phyloP scores from a whole-genome alignment of 2,329 filamentous ascomycete species.

The Huntiella savannae region DNA sequence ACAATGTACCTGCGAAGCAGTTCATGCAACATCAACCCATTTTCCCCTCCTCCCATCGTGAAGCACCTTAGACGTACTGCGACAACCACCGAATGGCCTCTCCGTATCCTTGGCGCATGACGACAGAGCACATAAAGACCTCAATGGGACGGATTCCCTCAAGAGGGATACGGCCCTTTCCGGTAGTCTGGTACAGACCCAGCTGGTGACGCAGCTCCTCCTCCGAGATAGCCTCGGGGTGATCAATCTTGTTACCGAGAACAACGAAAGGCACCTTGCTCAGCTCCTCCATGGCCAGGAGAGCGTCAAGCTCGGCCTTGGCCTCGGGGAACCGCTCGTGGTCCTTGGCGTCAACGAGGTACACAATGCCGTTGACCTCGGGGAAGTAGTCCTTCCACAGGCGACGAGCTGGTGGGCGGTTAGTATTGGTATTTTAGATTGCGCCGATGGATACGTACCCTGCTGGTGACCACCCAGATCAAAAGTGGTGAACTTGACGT shows the following conservation, averaged over 20 bases:
- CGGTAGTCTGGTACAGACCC: conserved; percentile 87
- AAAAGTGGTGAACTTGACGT: conserved; percentile 87
- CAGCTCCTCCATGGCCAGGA: conserved; percentile 92
- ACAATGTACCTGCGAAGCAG: background rate
- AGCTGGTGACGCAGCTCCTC: conserved; percentile 85
- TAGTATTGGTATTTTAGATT: conserved; percentile 1
- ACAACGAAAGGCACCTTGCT: conserved; percentile 90
- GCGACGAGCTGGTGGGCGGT: conserved; percentile 48
- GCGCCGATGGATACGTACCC: conserved; percentile 30
- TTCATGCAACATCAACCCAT: no score
- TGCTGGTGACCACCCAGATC: conserved; percentile 88
- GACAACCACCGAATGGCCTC: conserved; percentile 84
- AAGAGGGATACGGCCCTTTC: conserved; percentile 82
- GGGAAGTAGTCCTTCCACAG: conserved; percentile 97
- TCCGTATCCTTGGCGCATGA: conserved; percentile 91
- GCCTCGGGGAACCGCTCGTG: conserved; percentile 84
- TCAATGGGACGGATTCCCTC: conserved; percentile 91
- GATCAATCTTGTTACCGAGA: conserved; percentile 98
- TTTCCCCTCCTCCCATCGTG: no score
- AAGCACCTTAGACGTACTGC: conserved; percentile 61
- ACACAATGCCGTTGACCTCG: conserved; percentile 90
- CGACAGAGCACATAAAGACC: conserved; percentile 97
- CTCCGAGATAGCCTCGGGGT: conserved; percentile 86
- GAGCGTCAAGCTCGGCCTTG: conserved; percentile 90
- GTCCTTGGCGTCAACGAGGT: conserved; percentile 95